Evolutionary conservation across 495 filamentous ascomycete genomes (phyloP).

Genomic region (Xylaria curta): DNA sequence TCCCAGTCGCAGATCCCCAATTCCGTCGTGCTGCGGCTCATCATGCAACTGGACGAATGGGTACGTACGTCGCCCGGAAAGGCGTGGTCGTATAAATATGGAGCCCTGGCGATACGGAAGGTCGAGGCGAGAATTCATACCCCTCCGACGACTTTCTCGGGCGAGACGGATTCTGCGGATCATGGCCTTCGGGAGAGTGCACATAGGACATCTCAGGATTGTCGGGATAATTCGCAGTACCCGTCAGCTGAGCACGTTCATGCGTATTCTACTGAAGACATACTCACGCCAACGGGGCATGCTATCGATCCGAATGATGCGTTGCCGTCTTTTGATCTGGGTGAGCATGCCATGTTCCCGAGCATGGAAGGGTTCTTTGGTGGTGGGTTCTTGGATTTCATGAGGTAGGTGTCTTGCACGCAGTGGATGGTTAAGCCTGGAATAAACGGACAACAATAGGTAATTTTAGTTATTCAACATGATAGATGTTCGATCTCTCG

Average conservation of each 20-base stretch:
- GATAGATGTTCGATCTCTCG: background rate
- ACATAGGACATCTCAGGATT: background rate
- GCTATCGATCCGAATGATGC: constrained; percentile 26
- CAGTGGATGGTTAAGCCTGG: background rate
- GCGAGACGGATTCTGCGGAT: background rate
- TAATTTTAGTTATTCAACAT: background rate
- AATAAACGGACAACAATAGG: background rate
- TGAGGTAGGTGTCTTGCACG: constrained; percentile 22
- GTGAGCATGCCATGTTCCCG: constrained; percentile 36
- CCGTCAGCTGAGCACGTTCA: background rate
- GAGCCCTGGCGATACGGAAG: constrained; percentile 35
- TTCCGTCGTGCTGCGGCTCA: constrained; percentile 33
- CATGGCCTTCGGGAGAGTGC: background rate
- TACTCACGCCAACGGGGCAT: constrained; percentile 19
- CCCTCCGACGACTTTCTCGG: background rate
- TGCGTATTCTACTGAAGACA: constrained; percentile 23
- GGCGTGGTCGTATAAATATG: constrained; percentile 39
- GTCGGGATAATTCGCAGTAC: background rate
- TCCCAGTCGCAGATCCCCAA: constrained; percentile 36
- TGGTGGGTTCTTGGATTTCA: constrained; percentile 41
- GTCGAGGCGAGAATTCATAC: constrained; percentile 34
- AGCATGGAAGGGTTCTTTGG: constrained; percentile 44
- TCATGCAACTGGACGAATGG: constrained; percentile 37
- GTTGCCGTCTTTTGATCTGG: constrained; percentile 30
- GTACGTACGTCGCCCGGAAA: constrained; percentile 37